Conservation (phyloP, 2,329 filamentous ascomycete species). For the Alternaria sp. region DNA sequence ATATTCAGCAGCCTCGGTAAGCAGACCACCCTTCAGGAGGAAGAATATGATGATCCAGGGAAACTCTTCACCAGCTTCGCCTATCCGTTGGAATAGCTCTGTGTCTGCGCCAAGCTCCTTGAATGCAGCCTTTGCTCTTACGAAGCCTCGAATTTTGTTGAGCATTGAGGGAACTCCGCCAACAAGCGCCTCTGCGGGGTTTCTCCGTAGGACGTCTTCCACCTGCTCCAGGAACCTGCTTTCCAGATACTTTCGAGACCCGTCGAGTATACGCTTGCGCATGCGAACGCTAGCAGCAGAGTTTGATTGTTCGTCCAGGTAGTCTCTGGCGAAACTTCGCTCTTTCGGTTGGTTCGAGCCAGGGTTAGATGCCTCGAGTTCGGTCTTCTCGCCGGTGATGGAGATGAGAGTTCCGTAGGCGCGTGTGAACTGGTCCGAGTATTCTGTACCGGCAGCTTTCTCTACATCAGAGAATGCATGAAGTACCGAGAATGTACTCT, state of each 20-base stretch:
- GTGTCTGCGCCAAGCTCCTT: constrained; percentile 86
- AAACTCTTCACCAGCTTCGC: constrained; percentile 69
- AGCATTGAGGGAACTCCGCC: constrained; percentile 87
- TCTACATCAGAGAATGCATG: constrained; percentile 79
- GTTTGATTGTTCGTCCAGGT: constrained; percentile 75
- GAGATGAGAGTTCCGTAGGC: constrained; percentile 82
- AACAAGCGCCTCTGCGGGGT: constrained; percentile 85
- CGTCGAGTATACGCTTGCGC: constrained; percentile 79
- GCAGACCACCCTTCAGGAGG: constrained; percentile 81
- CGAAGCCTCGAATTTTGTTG: constrained; percentile 91
- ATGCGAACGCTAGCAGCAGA: constrained; percentile 69
- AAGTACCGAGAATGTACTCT: constrained; percentile 73
- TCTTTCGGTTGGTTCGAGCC: constrained; percentile 69
- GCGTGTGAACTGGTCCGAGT: constrained; percentile 76
- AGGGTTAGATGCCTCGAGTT: constrained; percentile 62
- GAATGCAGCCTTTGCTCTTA: constrained; percentile 77
- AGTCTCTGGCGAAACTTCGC: constrained; percentile 76
- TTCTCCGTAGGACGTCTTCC: constrained; percentile 77
- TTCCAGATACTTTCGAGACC: constrained; percentile 81
- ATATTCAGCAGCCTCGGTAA: constrained; percentile 84
- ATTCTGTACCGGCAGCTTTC: constrained; percentile 70
- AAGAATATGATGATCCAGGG: constrained; percentile 96
- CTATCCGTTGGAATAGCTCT: constrained; percentile 77
- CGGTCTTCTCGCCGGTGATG: constrained; percentile 73
- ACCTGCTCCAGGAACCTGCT: constrained; percentile 79